phyloP scores from a whole-genome alignment of 2,329 filamentous ascomycete species.

The Teratosphaeriaceae sp. region DNA sequence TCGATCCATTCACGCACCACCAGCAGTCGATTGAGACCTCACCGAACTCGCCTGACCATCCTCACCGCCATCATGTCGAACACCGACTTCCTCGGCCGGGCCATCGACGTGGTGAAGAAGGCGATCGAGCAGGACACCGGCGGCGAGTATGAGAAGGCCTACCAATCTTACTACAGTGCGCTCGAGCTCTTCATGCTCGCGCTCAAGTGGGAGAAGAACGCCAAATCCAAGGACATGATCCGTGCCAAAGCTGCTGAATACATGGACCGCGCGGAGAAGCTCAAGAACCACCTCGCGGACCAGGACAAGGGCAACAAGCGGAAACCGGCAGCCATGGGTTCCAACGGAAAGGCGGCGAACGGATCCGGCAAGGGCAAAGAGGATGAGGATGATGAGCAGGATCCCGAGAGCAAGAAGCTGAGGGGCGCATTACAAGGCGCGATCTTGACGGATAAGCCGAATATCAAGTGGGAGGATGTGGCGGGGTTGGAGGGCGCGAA shows the following conservation, averaged over 20 bases:
- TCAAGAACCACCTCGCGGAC: slow-evolving; percentile 82
- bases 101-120: slow-evolving; percentile 94
- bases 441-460: slow-evolving; percentile 90
- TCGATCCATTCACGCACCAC: not conserved
- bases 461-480: slow-evolving; percentile 97
- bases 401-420: slow-evolving; percentile 93
- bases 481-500: slow-evolving; percentile 91
- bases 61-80: slow-evolving; percentile 64
- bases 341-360: slow-evolving; percentile 60
- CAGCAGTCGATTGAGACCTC: not conserved
- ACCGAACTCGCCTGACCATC: not conserved
- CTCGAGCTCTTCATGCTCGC: slow-evolving; percentile 98
- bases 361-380: slow-evolving; percentile 55
- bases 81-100: slow-evolving; percentile 93
- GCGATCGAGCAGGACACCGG: slow-evolving; percentile 95
- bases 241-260: slow-evolving; percentile 91
- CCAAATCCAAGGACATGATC: slow-evolving; percentile 95
- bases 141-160: slow-evolving; percentile 94
- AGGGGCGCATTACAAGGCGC: slow-evolving; percentile 84
- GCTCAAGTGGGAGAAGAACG: slow-evolving; percentile 99
- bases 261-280: slow-evolving; percentile 97
- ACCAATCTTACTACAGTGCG: slow-evolving; percentile 90
- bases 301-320: slow-evolving; percentile 60
- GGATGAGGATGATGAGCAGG: slow-evolving; percentile 59
- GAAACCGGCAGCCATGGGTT: slow-evolving; percentile 65